phyloP scores from a whole-genome alignment of 2,329 filamentous ascomycete species.

The Calonectria pseudoturangicola region DNA sequence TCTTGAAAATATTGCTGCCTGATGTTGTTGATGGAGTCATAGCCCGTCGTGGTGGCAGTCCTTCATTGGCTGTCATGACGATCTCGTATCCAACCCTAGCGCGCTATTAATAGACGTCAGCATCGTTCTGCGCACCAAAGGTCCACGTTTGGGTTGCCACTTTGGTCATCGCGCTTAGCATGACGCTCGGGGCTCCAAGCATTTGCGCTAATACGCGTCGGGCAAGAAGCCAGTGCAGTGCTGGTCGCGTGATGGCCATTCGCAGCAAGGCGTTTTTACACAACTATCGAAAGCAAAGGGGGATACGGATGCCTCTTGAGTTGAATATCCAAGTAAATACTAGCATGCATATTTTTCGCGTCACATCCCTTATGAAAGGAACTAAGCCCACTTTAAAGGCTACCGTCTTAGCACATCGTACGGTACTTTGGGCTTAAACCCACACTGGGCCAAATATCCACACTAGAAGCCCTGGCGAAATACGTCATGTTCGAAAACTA shows the following conservation, averaged over 20 bases:
- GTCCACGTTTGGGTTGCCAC: constrained; percentile 1
- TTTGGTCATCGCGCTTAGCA: not conserved
- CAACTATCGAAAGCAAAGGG: no score
- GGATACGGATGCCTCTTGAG: no score
- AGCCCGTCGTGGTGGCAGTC: not conserved
- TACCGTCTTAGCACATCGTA: no score
- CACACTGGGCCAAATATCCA: no score
- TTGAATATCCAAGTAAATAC: no score
- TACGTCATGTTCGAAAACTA: no score
- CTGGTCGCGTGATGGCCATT: no score
- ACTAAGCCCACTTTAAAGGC: no score
- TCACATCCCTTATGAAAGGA: no score
- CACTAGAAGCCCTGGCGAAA: no score
- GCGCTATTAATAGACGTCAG: constrained; percentile 20
- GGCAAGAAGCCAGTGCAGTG: not conserved
- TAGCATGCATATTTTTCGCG: no score
- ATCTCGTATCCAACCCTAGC: constrained; percentile 16
- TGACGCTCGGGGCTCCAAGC: not conserved
- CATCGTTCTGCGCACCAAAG: not conserved
- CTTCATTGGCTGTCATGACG: constrained; percentile 2
- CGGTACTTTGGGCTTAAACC: no score
- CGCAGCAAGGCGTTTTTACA: not conserved
- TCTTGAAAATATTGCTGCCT: not conserved
- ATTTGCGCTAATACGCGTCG: not conserved
- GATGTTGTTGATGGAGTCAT: not conserved